phyloP scores from a whole-genome alignment of 495 filamentous ascomycete genomes.

The Melanomma pulvis-pyrius region DNA sequence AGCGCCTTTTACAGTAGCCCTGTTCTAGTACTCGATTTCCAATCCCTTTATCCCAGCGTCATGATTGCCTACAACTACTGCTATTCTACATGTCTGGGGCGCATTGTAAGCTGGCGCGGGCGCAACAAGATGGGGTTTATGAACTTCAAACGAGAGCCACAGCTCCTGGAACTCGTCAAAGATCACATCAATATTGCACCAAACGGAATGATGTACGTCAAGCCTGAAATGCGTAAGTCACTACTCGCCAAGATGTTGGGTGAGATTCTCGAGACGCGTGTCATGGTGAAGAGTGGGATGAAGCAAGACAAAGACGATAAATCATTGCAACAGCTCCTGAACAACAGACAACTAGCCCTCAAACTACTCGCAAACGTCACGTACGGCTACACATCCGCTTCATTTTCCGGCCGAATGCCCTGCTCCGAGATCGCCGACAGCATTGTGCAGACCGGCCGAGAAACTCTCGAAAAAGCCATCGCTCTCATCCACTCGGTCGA shows the following conservation, averaged over 20 bases:
- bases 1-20: constrained; percentile 93
- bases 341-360: constrained; percentile 93
- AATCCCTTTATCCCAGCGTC: constrained; percentile 92
- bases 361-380: constrained; percentile 98
- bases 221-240: constrained; percentile 81
- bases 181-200: constrained; percentile 91
- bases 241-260: constrained; percentile 94
- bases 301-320: constrained; percentile 91
- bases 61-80: constrained; percentile 99
- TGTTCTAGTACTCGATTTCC: constrained; percentile 90
- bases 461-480: constrained; percentile 93
- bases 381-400: constrained; percentile 95
- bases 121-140: constrained; percentile 93
- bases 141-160: constrained; percentile 74
- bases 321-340: constrained; percentile 79
- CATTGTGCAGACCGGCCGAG: constrained; percentile 92
- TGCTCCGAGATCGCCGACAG: constrained; percentile 98
- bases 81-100: constrained; percentile 94
- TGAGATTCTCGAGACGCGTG: constrained; percentile 92
- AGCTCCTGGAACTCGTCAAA: constrained; percentile 76
- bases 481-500: constrained; percentile 85
- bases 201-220: constrained; percentile 95
- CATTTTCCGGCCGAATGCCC: constrained; percentile 95
- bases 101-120: constrained; percentile 81
- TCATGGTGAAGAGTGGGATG: constrained; percentile 99